A percentile compares a stretch with the other conserved stretches of the same genome.
phyloP scores from a whole-genome alignment of 129 eudicot species.

The Dittrichia graveolens region DNA sequence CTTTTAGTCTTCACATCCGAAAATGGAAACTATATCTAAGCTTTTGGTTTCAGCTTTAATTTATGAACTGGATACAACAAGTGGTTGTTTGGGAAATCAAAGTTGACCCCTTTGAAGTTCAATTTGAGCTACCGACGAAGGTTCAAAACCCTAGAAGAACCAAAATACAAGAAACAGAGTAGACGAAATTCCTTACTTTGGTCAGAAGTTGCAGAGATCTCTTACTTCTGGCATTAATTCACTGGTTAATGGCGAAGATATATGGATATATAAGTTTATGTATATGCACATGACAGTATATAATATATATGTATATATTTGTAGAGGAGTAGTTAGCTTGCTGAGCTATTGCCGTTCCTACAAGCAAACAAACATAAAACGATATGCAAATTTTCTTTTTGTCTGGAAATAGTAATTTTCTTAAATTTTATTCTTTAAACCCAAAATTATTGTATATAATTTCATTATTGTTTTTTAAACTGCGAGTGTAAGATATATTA shows the following conservation, averaged over 20 bases:
- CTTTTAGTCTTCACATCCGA: not conserved
- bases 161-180: conserved; percentile 28
- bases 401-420: not conserved
- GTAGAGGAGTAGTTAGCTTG: conserved; percentile 42
- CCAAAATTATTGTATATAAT: not conserved
- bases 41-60: not conserved
- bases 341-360: conserved; percentile 39
- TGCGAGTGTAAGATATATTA: too few relatives aligned
- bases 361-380: conserved; percentile 49
- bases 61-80: not conserved
- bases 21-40: conserved; percentile 26
- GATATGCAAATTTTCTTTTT: conserved; percentile 21
- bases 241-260: conserved; percentile 30
- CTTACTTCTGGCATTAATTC: conserved; percentile 59
- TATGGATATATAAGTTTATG: conserved; percentile 26
- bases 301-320: not conserved
- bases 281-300: not conserved
- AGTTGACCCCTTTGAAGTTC: conserved; percentile 7
- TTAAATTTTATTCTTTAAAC: too few relatives aligned
- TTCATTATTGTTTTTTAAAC: not conserved
- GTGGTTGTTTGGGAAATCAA: conserved; percentile 1
- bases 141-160: conserved; percentile 41
- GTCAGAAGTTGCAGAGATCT: conserved; percentile 59
- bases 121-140: conserved; percentile 37
- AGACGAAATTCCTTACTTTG: conserved; percentile 55